Percentiles rank a stretch among this genome's conserved stretches.
These are phyloP conservation scores for Cotoneaster glaucophyllus DNA, from an alignment of 306 rosid genomes.

Conservation along the genomic window DNA sequence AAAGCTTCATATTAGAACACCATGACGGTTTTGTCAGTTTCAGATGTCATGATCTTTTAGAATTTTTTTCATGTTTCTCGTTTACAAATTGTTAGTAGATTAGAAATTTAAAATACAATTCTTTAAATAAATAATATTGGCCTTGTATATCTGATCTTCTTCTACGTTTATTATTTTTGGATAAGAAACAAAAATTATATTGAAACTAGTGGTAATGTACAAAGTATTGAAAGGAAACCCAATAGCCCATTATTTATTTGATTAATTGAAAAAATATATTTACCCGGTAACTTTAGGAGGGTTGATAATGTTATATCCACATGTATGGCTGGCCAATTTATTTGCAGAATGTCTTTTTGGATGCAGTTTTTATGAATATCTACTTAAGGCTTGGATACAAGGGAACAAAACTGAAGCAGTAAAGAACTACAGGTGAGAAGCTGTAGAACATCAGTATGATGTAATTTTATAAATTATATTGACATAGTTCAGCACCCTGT, in stretches of 20 bases:
- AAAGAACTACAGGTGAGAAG: constrained; percentile 41
- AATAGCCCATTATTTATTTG: not conserved
- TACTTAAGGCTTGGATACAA: constrained; percentile 66
- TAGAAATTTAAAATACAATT: not conserved
- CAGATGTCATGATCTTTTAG: not conserved
- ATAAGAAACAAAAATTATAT: not conserved
- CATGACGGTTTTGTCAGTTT: not conserved
- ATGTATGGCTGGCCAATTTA: constrained; percentile 3
- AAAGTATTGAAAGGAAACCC: not conserved
- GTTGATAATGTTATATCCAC: not conserved
- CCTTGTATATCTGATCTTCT: not conserved
- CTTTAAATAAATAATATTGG: not conserved
- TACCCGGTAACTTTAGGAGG: not conserved
- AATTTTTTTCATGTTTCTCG: not conserved
- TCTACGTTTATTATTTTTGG: not conserved
- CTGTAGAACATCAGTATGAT: not conserved
- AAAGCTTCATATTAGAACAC: not conserved
- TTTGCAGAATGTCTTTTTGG: constrained; percentile 5
- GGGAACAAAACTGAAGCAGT: constrained; percentile 61
- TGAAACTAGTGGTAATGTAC: not conserved
- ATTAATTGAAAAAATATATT: not conserved
- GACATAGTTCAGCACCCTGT: not conserved
- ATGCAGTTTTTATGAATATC: constrained; percentile 58
- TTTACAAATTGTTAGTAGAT: not conserved
- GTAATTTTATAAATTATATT: not conserved